These are phyloP conservation scores for Suillus fuscotomentosus DNA, from an alignment of 768 basidiomycete genomes.

Conservation along the genomic window DNA sequence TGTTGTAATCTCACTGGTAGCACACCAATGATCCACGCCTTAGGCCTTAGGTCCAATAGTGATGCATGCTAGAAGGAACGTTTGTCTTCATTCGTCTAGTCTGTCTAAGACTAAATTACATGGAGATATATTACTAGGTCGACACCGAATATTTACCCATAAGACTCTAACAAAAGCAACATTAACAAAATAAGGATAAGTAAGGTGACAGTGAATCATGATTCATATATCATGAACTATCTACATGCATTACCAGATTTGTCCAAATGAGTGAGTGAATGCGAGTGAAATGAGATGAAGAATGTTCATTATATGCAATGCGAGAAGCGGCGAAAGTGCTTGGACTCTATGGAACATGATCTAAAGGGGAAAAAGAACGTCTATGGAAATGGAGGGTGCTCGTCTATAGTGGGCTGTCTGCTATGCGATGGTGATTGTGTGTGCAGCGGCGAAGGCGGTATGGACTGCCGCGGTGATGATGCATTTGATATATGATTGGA, in stretches of 20 bases:
- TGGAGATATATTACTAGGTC: constrained; percentile 2
- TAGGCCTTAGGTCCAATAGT: not conserved
- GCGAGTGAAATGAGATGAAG: not conserved
- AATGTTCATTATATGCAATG: constrained; percentile 2
- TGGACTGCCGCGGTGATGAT: constrained; percentile 30
- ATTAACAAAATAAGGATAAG: constrained; percentile 12
- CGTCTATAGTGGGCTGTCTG: constrained; percentile 33
- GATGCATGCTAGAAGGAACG: not conserved
- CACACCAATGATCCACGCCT: not conserved
- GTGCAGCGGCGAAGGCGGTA: constrained; percentile 29
- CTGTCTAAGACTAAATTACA: not conserved
- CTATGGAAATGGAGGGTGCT: constrained; percentile 17
- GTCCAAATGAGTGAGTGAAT: constrained; percentile 10
- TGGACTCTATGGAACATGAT: not conserved
- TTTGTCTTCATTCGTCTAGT: too few relatives aligned
- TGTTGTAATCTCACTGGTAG: too few relatives aligned
- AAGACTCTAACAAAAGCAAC: constrained; percentile 2
- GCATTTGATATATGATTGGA: constrained; percentile 15
- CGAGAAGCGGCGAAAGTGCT: not conserved
- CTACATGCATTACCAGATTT: constrained; percentile 5
- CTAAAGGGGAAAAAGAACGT: not conserved
- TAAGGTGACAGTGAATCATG: not conserved
- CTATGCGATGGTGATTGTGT: constrained; percentile 27
- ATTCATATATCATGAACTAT: constrained; percentile 3
- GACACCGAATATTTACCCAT: not conserved